Evolutionary conservation across 2,329 filamentous ascomycete species (phyloP).

Genomic region (Epichloe sylvatica): DNA sequence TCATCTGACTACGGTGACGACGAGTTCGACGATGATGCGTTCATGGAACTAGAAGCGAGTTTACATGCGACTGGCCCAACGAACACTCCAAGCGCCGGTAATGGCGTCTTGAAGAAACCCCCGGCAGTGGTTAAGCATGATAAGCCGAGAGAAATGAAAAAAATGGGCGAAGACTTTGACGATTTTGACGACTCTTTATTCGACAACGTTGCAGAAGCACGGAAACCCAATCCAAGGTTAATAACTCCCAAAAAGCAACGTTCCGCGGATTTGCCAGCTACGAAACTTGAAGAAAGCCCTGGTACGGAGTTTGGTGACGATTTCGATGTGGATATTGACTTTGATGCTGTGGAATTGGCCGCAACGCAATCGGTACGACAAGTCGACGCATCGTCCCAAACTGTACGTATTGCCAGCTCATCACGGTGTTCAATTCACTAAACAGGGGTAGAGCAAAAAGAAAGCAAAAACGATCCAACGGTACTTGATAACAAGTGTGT

Average conservation of each 20-base stretch:
- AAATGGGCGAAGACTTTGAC: constrained; percentile 41
- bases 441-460: constrained; percentile 50
- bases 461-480: constrained; percentile 69
- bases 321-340: constrained; percentile 62
- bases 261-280: constrained; percentile 1
- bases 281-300: constrained; percentile 7
- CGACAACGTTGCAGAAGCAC: constrained; percentile 24
- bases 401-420: constrained; percentile 18
- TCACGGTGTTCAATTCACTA: constrained; percentile 35
- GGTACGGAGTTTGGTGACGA: constrained; percentile 24
- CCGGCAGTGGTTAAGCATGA: neutral
- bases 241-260: constrained; percentile 5
- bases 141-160: neutral
- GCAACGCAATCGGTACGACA: constrained; percentile 51
- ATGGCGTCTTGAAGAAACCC: constrained; percentile 16
- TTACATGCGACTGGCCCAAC: constrained; percentile 13
- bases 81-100: constrained; percentile 10
- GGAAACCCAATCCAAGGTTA: neutral
- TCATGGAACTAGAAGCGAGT: constrained; percentile 39
- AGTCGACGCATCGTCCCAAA: constrained; percentile 13
- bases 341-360: constrained; percentile 59
- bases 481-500: constrained; percentile 65
- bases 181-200: constrained; percentile 51
- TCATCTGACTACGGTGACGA: constrained; percentile 41
- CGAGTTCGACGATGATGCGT: constrained; percentile 45